Evolutionary conservation across 148 eudicot genomes (phyloP).

Genomic region (Euryodendron excelsum): DNA sequence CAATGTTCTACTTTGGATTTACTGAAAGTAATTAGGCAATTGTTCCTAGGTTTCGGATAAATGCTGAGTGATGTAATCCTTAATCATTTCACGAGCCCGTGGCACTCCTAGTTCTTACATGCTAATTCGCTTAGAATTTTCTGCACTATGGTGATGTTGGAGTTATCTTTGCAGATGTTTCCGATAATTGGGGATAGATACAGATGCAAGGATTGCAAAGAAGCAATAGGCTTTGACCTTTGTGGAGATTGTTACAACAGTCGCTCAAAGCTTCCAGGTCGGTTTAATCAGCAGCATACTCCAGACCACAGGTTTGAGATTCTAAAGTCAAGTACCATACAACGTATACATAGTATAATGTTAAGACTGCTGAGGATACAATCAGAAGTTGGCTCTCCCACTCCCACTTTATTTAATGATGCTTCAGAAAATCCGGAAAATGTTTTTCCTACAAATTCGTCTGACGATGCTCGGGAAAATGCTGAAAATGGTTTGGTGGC

Average conservation of each 20-base stretch:
- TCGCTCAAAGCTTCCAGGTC: slow-evolving; percentile 66
- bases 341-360: slow-evolving; percentile 20
- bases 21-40: neutral
- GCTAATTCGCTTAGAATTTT: neutral
- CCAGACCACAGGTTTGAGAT: slow-evolving; percentile 55
- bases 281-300: too few relatives aligned
- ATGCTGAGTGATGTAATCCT: neutral
- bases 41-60: neutral
- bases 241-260: slow-evolving; percentile 72
- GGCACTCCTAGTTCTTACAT: neutral
- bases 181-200: slow-evolving; percentile 79
- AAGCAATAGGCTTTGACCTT: slow-evolving; percentile 67
- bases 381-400: slow-evolving; percentile 22
- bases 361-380: slow-evolving; percentile 31
- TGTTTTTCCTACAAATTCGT: slow-evolving; percentile 28
- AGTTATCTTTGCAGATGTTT: slow-evolving; percentile 44
- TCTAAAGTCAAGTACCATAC: slow-evolving; percentile 15
- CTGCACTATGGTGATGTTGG: neutral
- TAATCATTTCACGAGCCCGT: neutral
- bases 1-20: neutral
- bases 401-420: slow-evolving; percentile 25
- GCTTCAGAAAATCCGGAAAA: slow-evolving; percentile 32
- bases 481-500: slow-evolving; percentile 9
- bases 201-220: slow-evolving; percentile 63
- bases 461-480: slow-evolving; percentile 13